Base-by-base conservation (phyloP, 1,284 basidiomycete species). In the Mycena citricolor region DNA sequence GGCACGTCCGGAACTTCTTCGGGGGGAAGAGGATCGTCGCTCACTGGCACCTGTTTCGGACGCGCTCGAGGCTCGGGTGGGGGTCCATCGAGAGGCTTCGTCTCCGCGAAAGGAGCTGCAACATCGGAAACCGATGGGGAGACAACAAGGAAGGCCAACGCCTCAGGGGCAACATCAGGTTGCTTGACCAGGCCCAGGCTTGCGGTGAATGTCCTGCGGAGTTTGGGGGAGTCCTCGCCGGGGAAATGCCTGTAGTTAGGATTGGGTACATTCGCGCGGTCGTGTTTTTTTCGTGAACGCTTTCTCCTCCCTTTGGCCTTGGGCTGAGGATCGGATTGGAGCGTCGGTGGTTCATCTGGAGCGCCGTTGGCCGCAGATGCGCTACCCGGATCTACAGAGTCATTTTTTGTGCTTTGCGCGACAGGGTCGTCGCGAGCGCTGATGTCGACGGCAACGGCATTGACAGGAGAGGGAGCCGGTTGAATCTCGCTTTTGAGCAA, bases 401-500 rank as follows among this genome's bases (percentile, higher is more conserved):
- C n/a, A n/a, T n/a, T n/a, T n/a, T n/a, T n/a, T n/a, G n/a, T n/a
- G n/a, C n/a, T n/a, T n/a, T n/a, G n/a, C n/a, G n/a, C n/a, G 20
- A 23, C 30, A 5, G 29, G 32, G n/a, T 29, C n/a, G 14, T 42
- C 28, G 14, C 47, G 47, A 26, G 44, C 25, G 3, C 63, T 60
- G 42, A 49, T 23, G 54, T 66, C 60, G 22, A 59, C 55, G 23
- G 64, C 65, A 26, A 61, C 61, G 26, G 61, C 62, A 44, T 68
- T 55, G 37, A 40, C 34, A 16, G 57, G 5, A 21, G 8, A 32
- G 8, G 21, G 37, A 2, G 49, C 61, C 13, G 63, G 62, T 32
- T 67, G 64, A 14, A 68, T 67, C 31, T 57, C 58, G 14, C 63
- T 58, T 23, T 54, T 59, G 26, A 71, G 55, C 12, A 73, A 57